Base-by-base conservation (phyloP, 768 basidiomycete species). In the Calvatia gigantea region DNA sequence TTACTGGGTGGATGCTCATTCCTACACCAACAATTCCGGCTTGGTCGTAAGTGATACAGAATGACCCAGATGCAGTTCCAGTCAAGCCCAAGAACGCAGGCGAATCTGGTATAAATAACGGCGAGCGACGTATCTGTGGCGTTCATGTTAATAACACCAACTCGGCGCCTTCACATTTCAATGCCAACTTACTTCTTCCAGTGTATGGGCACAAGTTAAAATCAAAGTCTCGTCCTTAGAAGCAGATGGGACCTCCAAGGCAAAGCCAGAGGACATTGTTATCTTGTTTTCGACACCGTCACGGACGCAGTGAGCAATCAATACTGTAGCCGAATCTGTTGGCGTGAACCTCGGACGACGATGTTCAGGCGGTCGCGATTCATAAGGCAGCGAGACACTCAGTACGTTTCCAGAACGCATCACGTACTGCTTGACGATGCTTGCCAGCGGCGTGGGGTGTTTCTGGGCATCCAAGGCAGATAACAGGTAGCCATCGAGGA, bases 201-300 rank as follows among this genome's bases (percentile, higher is more conserved):
- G 64, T 2, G 85, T 84, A 64, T 87, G 86, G 6, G 79, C 81
- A 61, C 85, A 87, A 9, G 81, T 81, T 21, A 84, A 57, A 32
- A 86, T 61, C 14, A 81, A 58, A 6, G 70, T 62, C 53, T 73
- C 68, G 7, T 51, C 64, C 54, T 43, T 58, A 11, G 27, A 56
- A 31, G 45, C 63, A 45, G 29, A 64, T 58, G 45, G 63, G 51
- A 56, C 60, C 56, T 77, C 71, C 47, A 87, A 60, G 4, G 74
- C 77, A 65, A 88, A 87, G 2, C 81, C 85, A 15, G 83, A 83
- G 38, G 77, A 81, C 11, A 84, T 63, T 2, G 75, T 72, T 23
- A 86, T 67, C 64, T 78, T 78, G 59, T 77, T 70, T 21, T 72
- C 62, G 17, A 60, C 56, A 0, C 63, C 69, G 37, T 70, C 66